phyloP scores from a whole-genome alignment of 202 grass and related monocot genomes.

The Cymbopogon flexuosus region DNA sequence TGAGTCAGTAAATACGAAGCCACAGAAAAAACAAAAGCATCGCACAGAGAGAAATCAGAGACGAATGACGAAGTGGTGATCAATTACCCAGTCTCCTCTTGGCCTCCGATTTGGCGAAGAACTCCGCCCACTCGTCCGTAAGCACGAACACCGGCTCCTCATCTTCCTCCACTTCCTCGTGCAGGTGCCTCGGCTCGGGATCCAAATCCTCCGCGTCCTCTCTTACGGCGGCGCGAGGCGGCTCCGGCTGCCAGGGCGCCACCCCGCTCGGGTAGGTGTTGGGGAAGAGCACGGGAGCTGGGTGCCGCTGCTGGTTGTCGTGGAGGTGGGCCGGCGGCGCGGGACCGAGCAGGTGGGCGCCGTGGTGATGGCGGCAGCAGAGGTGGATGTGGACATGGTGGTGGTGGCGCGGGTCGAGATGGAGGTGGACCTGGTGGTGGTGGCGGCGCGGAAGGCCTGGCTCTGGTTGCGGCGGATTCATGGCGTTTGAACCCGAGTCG shows the following conservation, averaged over 20 bases:
- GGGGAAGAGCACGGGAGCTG: neutral
- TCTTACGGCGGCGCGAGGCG: neutral
- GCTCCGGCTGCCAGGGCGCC: neutral
- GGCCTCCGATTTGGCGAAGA: slow-evolving; percentile 83
- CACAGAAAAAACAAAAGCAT: neutral
- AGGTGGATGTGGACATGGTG: slow-evolving; percentile 44
- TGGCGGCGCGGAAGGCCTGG: slow-evolving; percentile 22
- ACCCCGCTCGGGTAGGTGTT: neutral
- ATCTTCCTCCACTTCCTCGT: slow-evolving; percentile 21
- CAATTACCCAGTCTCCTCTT: slow-evolving; percentile 65
- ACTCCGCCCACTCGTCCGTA: slow-evolving; percentile 74
- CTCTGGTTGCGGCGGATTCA: slow-evolving; percentile 28
- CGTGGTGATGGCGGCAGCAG: neutral
- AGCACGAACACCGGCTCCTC: slow-evolving; percentile 65
- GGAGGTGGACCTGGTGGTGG: slow-evolving; percentile 22
- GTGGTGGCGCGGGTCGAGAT: slow-evolving; percentile 38
- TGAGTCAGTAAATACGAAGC: neutral
- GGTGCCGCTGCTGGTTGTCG: neutral
- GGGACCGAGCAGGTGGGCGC: neutral
- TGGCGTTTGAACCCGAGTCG: no score
- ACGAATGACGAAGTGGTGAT: neutral
- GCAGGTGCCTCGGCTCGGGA: neutral
- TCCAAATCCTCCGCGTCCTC: neutral
- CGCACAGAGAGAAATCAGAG: neutral
- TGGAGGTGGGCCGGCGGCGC: neutral